phyloP scores from a whole-genome alignment of 2,329 filamentous ascomycete species.

The Fusarium brachygibbosum region DNA sequence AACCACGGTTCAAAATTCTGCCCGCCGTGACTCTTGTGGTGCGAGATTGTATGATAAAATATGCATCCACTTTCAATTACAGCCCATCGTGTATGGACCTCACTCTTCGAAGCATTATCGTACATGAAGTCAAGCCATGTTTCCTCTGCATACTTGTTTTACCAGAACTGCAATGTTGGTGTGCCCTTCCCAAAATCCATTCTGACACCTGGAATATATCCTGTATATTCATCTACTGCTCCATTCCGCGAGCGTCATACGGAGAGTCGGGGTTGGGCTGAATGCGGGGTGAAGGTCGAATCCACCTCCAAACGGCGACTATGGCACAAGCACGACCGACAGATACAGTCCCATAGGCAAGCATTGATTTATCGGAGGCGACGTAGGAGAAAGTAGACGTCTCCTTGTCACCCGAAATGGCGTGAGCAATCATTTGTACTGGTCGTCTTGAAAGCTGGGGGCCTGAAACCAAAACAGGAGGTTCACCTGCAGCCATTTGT shows the following conservation, averaged over 20 bases:
- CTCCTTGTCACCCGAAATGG: constrained; percentile 1
- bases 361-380: not conserved
- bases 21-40: not conserved
- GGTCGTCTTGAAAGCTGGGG: not conserved
- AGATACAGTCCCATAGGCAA: not conserved
- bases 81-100: not conserved
- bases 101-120: not conserved
- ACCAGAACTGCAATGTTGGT: not conserved
- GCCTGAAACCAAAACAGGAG: not conserved
- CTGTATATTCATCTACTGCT: not conserved
- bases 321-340: not conserved
- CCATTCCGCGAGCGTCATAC: not conserved
- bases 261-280: not conserved
- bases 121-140: not conserved
- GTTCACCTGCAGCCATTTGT: not conserved
- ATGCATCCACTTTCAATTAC: not conserved
- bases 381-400: not conserved
- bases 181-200: no score
- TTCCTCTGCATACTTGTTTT: not conserved
- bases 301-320: not conserved
- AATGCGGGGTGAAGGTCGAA: not conserved
- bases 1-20: not conserved
- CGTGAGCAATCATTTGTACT: not conserved
- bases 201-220: not conserved
- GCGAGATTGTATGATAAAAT: not conserved